Evolutionary conservation across 1,139 yeast genomes (phyloP).

Genomic region (Suhomyces bribrorum): DNA sequence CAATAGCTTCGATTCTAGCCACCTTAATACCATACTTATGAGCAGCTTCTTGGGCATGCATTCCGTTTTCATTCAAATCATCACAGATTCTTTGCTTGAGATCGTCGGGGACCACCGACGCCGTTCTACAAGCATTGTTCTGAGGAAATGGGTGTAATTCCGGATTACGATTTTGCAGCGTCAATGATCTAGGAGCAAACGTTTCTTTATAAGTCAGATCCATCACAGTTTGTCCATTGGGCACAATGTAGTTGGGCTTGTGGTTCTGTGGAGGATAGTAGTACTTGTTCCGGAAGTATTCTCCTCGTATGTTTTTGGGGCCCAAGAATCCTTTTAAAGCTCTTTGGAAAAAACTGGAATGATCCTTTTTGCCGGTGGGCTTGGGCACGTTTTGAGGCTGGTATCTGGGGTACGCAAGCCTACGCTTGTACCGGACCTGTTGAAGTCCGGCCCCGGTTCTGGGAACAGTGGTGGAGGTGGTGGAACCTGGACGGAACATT

Average conservation of each 20-base stretch:
- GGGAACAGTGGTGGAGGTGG: conserved; percentile 2
- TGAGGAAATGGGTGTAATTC: conserved; percentile 75
- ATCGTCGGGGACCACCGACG: conserved; percentile 55
- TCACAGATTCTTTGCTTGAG: conserved; percentile 61
- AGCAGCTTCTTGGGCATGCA: conserved; percentile 73
- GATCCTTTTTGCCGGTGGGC: conserved; percentile 28
- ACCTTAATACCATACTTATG: conserved; percentile 77
- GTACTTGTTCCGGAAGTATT: conserved; percentile 75
- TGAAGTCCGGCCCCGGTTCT: conserved; percentile 13
- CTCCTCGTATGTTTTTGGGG: conserved; percentile 81
- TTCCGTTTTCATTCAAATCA: conserved; percentile 54
- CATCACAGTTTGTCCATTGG: conserved; percentile 48
- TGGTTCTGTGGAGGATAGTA: conserved; percentile 72
- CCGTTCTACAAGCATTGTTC: conserved; percentile 70
- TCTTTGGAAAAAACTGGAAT: conserved; percentile 29
- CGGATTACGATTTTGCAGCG: conserved; percentile 27
- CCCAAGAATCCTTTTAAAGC: conserved; percentile 67
- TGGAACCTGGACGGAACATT: conserved; percentile 10
- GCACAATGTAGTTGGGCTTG: conserved; percentile 72
- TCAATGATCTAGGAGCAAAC: conserved; percentile 13
- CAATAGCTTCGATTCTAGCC: conserved; percentile 83
- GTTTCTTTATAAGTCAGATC: conserved; percentile 20
- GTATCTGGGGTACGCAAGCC: conserved; percentile 26
- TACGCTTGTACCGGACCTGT: conserved; percentile 17
- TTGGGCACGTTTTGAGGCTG: conserved; percentile 22